Conservation (phyloP, 2,329 filamentous ascomycete genomes). For the Zalaria sp. region DNA sequence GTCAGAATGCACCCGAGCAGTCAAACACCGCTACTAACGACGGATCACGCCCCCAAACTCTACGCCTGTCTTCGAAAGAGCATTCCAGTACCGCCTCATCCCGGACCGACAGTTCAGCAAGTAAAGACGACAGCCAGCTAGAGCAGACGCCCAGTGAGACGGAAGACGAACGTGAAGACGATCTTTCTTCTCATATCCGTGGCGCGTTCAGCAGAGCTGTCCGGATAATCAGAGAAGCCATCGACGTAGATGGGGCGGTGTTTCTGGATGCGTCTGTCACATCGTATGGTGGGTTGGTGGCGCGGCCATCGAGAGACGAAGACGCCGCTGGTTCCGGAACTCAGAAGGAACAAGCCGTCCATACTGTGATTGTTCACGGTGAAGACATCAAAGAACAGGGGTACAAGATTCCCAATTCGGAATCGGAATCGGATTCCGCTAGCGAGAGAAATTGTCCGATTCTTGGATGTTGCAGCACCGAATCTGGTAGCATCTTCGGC, state of each 20-base stretch:
- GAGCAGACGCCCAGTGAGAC: too few relatives aligned
- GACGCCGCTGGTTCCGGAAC: background rate
- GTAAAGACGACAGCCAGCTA: too few relatives aligned
- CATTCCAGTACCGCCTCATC: too few relatives aligned
- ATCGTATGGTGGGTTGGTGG: slow-evolving; percentile 2
- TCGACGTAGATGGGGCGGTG: slow-evolving; percentile 30
- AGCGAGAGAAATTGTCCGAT: background rate
- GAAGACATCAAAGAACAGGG: background rate
- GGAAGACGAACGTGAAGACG: slow-evolving; percentile 12
- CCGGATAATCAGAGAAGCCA: slow-evolving; percentile 28
- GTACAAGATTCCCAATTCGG: background rate
- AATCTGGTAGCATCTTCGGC: slow-evolving; percentile 1
- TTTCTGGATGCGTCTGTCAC: slow-evolving; percentile 20
- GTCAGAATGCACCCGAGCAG: too few relatives aligned
- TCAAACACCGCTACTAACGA: too few relatives aligned
- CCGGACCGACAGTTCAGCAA: too few relatives aligned
- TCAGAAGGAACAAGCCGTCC: background rate
- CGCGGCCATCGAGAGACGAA: slow-evolving; percentile 1
- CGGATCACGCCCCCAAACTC: too few relatives aligned
- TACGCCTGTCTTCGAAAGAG: too few relatives aligned
- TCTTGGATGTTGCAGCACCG: background rate
- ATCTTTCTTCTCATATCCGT: slow-evolving; percentile 11
- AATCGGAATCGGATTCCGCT: background rate
- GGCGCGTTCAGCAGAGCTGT: slow-evolving; percentile 28
- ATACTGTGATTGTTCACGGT: background rate